Percentiles rank a stretch among this genome's conserved stretches.
These are phyloP conservation scores for Fusarium temperatum DNA, from an alignment of 2,329 filamentous ascomycete species.

Conservation along the genomic window DNA sequence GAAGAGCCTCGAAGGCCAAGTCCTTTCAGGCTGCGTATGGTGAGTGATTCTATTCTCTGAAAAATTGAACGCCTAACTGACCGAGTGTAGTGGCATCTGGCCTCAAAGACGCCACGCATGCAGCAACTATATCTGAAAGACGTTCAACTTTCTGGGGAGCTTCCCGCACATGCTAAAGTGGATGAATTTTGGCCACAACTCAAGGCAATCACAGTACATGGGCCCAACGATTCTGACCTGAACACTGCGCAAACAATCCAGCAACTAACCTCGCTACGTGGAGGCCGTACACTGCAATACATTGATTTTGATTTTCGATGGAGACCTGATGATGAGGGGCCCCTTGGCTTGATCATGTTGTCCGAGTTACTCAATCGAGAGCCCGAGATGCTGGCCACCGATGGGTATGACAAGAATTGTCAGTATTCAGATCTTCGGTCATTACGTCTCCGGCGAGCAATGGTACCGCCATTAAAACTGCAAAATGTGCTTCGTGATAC, in stretches of 20 bases:
- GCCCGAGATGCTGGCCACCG: constrained; percentile 2
- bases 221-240: constrained; percentile 30
- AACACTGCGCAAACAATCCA: constrained; percentile 37
- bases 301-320: constrained; percentile 46
- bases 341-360: constrained; percentile 29
- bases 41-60: constrained; percentile 8
- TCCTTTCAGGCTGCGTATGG: constrained; percentile 30
- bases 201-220: constrained; percentile 42
- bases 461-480: constrained; percentile 39
- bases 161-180: constrained; percentile 16
- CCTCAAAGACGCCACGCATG: constrained; percentile 41
- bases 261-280: constrained; percentile 42
- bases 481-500: constrained; percentile 39
- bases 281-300: constrained; percentile 39
- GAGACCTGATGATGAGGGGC: constrained; percentile 36
- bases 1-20: constrained; percentile 35
- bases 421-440: constrained; percentile 42
- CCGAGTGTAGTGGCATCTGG: constrained; percentile 37
- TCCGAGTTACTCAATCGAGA: constrained; percentile 29
- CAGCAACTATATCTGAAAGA: constrained; percentile 47
- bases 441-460: constrained; percentile 41
- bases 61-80: constrained; percentile 9
- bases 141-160: constrained; percentile 30
- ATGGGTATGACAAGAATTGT: constrained; percentile 19
- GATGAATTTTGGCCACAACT: constrained; percentile 44